Evolutionary conservation across 306 rosid genomes (phyloP), one percentile per base, ranked within the genome.

Genomic region (Hippophae tibetana): DNA sequence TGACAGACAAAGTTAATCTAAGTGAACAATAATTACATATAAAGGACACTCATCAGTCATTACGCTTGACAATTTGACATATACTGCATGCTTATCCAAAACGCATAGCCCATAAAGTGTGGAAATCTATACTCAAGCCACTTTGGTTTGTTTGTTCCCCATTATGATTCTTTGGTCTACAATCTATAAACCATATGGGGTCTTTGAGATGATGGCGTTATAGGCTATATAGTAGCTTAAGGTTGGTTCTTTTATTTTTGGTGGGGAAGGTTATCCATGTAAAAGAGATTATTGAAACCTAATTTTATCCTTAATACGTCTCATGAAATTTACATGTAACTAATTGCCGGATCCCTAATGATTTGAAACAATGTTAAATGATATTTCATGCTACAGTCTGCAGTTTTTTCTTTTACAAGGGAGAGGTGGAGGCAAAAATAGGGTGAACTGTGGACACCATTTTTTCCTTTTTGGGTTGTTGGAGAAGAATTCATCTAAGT

Each of bases 101-200:
- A 53, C 14, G 7, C 13, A 38, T 7, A 31, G 70, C 41, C 42
- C 62, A 31, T 56, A 62, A 46, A 56, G 57, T 56, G 42, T 18
- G 23, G 23, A 26, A 44, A 12, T 56, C 14, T 58, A 6, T 3
- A 43, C 38, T 31, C 4, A 58, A 8, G 8, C 47, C 14, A 57
- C 43, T 57, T 57, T 57, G 25, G 41, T 58, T 31, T n/a, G 8
- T 7, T 38, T 9, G 13, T 5, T 47, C 38, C 38, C 38, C 38
- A 31, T 31, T 62, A 61, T 60, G 66, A 63, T 78, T 75, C 50
- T 54, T 14, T 70, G 72, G 80, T 60, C 68, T 53, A 45, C 69
- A 65, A 75, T 70, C 67, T 76, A 40, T 70, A 38, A 41, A 62
- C 54, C 82, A 78, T 49, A 73, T 54, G 82, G 81, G 80, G 68